Conservation (phyloP, 768 basidiomycete genomes). For the Dioszegia hungarica region DNA sequence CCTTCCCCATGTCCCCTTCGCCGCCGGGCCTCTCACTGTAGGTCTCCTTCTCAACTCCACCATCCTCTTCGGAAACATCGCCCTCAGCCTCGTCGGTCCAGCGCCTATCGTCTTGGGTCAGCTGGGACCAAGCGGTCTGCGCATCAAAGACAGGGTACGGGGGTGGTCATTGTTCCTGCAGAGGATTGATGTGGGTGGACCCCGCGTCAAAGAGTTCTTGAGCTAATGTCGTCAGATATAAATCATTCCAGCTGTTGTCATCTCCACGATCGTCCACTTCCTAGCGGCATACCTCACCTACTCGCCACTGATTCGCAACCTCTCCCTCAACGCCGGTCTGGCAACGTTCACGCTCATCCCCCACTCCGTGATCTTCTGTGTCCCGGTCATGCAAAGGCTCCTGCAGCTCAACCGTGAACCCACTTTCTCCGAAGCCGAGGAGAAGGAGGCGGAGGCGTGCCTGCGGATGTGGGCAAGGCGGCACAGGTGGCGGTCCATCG, state of each 20-base stretch:
- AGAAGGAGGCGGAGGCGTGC: not conserved
- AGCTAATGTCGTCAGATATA: too few relatives aligned
- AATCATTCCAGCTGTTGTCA: too few relatives aligned
- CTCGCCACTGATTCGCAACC: too few relatives aligned
- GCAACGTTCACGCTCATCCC: too few relatives aligned
- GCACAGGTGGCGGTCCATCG: not conserved
- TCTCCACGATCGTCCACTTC: too few relatives aligned
- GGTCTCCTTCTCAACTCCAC: constrained; percentile 1
- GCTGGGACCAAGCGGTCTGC: too few relatives aligned
- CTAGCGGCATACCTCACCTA: too few relatives aligned
- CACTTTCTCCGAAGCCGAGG: not conserved
- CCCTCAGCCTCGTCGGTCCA: not conserved
- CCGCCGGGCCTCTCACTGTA: not conserved
- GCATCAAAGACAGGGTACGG: too few relatives aligned
- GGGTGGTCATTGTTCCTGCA: too few relatives aligned
- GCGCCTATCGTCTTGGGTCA: not conserved
- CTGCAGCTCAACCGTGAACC: not conserved
- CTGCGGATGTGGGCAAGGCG: not conserved
- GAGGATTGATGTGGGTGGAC: too few relatives aligned
- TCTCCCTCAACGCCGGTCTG: too few relatives aligned
- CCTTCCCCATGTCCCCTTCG: not conserved
- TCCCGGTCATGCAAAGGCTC: not conserved
- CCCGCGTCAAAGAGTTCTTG: too few relatives aligned
- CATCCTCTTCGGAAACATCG: constrained; percentile 7
- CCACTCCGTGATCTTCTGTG: not conserved